phyloP scores from a whole-genome alignment of 768 basidiomycete species.

The Amanita pallidorosea region DNA sequence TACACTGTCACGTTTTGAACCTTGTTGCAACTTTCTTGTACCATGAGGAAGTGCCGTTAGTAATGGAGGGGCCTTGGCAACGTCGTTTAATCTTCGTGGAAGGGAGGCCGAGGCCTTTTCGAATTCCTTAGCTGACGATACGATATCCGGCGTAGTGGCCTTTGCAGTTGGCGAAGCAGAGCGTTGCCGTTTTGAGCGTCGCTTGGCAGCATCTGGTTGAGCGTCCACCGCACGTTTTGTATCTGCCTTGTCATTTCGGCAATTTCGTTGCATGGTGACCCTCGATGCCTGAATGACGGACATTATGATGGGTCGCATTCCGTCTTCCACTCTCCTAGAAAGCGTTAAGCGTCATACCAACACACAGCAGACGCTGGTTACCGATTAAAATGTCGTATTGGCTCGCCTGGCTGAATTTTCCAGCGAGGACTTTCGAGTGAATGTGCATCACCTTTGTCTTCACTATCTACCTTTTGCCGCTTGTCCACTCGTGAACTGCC shows the following conservation, averaged over 20 bases:
- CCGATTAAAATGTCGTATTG: constrained; percentile 70
- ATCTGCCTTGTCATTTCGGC: constrained; percentile 31
- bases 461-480: constrained; percentile 20
- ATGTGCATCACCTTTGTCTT: constrained; percentile 8
- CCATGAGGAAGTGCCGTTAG: constrained; percentile 46
- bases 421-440: constrained; percentile 15
- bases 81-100: constrained; percentile 61
- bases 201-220: constrained; percentile 7
- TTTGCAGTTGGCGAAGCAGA: constrained; percentile 5
- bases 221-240: constrained; percentile 16
- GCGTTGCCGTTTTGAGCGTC: constrained; percentile 6
- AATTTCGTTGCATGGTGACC: constrained; percentile 21
- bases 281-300: constrained; percentile 50
- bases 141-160: background rate
- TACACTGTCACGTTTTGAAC: constrained; percentile 30
- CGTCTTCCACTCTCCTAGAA: constrained; percentile 60
- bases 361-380: constrained; percentile 18
- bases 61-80: constrained; percentile 58
- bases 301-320: constrained; percentile 55
- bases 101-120: constrained; percentile 35
- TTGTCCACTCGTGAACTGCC: constrained; percentile 15
- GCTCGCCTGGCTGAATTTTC: constrained; percentile 55
- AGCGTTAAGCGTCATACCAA: background rate
- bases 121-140: constrained; percentile 35
- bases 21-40: constrained; percentile 13